These are phyloP conservation scores for Phytophthora macrochlamydospora DNA, from an alignment of 352 stramenopile species.

Conservation along the genomic window DNA sequence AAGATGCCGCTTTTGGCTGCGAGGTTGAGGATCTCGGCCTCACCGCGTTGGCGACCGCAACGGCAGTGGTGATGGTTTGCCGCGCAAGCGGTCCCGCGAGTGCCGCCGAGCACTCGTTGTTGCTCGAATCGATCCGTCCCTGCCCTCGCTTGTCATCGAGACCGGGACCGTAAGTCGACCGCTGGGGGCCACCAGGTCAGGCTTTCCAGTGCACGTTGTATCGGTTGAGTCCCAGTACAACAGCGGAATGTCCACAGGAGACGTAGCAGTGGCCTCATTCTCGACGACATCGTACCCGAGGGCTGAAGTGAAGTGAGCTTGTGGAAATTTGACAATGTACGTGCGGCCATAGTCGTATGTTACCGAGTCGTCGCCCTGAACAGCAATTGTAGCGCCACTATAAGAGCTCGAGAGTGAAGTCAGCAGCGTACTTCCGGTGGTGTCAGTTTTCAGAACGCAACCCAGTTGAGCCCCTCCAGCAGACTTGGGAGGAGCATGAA, in stretches of 20 bases:
- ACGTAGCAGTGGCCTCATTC: constrained; percentile 35
- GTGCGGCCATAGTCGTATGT: constrained; percentile 77
- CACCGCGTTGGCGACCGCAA: constrained; percentile 40
- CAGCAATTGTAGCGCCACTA: constrained; percentile 30
- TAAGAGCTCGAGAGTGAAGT: constrained; percentile 36
- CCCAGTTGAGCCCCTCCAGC: constrained; percentile 7
- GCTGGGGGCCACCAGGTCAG: constrained; percentile 31
- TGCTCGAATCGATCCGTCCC: constrained; percentile 53
- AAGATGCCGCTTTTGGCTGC: constrained; percentile 40
- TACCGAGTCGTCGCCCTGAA: constrained; percentile 55
- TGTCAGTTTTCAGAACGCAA: constrained; percentile 14
- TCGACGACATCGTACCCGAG: constrained; percentile 18
- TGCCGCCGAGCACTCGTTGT: constrained; percentile 59
- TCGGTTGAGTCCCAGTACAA: constrained; percentile 34
- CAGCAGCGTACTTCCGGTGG: constrained; percentile 22
- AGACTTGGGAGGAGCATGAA: constrained; percentile 14
- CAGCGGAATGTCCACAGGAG: constrained; percentile 48
- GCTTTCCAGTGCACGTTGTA: constrained; percentile 31
- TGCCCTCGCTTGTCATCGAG: constrained; percentile 54
- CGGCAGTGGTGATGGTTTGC: constrained; percentile 45
- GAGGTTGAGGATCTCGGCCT: constrained; percentile 43
- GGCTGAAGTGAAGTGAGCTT: constrained; percentile 28
- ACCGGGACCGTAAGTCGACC: constrained; percentile 54
- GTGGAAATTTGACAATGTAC: constrained; percentile 62
- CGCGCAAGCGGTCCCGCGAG: constrained; percentile 47